These are phyloP conservation scores for Grosmannia serpens DNA, from an alignment of 2,329 filamentous ascomycete species.

Conservation along the genomic window DNA sequence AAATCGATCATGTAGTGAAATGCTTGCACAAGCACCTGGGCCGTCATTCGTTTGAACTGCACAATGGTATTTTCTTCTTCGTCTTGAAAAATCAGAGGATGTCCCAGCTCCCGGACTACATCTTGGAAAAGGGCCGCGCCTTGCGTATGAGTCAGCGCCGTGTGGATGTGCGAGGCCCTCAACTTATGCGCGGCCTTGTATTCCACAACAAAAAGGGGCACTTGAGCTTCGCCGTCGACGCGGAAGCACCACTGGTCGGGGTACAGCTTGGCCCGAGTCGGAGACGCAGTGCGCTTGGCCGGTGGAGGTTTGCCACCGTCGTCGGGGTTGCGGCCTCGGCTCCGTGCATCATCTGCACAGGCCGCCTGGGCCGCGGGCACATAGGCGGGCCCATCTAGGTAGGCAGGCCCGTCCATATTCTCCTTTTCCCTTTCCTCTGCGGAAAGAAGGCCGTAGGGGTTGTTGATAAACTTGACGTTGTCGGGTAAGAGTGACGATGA, in stretches of 20 bases:
- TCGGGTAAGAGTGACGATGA: not conserved
- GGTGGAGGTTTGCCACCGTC: not conserved
- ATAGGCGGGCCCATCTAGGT: not conserved
- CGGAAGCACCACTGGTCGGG: conserved; percentile 3
- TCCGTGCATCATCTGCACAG: not conserved
- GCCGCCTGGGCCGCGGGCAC: not conserved
- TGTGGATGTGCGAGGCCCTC: not conserved
- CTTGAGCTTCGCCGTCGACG: not conserved
- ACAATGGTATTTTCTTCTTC: not conserved
- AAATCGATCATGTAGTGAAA: conserved; percentile 3
- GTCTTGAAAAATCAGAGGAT: not conserved
- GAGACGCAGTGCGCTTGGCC: not conserved
- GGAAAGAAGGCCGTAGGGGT: not conserved
- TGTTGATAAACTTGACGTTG: not conserved
- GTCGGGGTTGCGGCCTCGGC: too few relatives aligned
- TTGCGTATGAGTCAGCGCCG: too few relatives aligned
- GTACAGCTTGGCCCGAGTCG: not conserved
- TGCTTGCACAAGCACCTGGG: not conserved
- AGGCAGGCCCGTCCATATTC: not conserved
- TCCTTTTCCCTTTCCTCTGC: not conserved
- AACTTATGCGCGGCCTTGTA: conserved; percentile 3
- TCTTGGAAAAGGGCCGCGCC: not conserved
- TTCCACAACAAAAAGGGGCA: conserved; percentile 1
- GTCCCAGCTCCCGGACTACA: not conserved
- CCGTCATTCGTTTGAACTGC: not conserved